phyloP scores from a whole-genome alignment of 108 stramenopile genomes.

The Mediolabrus comicus region DNA sequence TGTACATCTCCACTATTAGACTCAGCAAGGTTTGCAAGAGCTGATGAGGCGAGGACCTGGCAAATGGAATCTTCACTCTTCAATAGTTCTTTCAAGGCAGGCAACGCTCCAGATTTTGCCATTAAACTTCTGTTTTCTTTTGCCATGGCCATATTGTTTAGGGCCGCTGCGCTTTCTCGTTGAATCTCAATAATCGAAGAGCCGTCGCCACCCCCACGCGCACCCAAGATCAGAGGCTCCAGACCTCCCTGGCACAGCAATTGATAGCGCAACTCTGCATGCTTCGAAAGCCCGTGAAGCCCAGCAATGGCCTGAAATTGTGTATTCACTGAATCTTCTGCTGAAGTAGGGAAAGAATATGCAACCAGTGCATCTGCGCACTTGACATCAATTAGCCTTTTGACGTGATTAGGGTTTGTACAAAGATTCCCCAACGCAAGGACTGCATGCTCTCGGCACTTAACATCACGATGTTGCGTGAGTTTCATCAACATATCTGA shows the following conservation, averaged over 20 bases:
- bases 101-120: conserved; percentile 71
- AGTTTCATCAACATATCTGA: conserved; percentile 61
- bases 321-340: conserved; percentile 60
- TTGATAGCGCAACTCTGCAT: conserved; percentile 57
- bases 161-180: conserved; percentile 67
- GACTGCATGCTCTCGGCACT: conserved; percentile 77
- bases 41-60: conserved; percentile 56
- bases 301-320: conserved; percentile 90
- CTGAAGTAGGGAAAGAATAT: conserved; percentile 71
- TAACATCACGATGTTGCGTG: conserved; percentile 70
- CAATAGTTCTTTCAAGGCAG: conserved; percentile 61
- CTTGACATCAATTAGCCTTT: conserved; percentile 55
- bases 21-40: conserved; percentile 54
- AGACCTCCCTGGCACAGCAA: conserved; percentile 71
- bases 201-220: conserved; percentile 26
- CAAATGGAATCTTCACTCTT: conserved; percentile 57
- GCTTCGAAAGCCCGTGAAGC: conserved; percentile 73
- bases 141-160: conserved; percentile 74
- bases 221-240: conserved; percentile 79
- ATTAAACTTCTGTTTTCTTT: conserved; percentile 83
- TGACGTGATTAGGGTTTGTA: conserved; percentile 56
- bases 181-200: conserved; percentile 29
- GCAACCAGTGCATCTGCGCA: conserved; percentile 64
- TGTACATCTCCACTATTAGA: conserved; percentile 31
- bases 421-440: conserved; percentile 83